Evolutionary conservation across 2,329 filamentous ascomycete species (phyloP).

Genomic region (Zopfia rhizophila): DNA sequence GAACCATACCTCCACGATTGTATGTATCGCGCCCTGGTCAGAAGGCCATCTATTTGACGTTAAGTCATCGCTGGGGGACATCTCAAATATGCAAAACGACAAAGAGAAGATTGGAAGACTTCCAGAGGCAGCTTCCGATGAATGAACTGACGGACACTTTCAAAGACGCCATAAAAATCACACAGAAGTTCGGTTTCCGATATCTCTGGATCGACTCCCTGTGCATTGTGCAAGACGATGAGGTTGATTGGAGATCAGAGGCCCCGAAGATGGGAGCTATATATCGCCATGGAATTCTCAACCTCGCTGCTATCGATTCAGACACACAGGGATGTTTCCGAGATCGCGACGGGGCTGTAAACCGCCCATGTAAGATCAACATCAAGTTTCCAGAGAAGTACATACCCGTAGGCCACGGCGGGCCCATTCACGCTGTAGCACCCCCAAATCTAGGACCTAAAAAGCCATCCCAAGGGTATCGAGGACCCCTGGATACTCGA

Average conservation of each 20-base stretch:
- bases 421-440: no score
- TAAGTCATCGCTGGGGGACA: slow-evolving; percentile 39
- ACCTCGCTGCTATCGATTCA: no score
- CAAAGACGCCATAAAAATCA: slow-evolving; percentile 25
- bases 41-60: slow-evolving; percentile 25
- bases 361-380: no score
- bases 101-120: slow-evolving; percentile 23
- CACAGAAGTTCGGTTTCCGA: slow-evolving; percentile 25
- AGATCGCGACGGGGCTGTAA: no score
- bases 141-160: slow-evolving; percentile 26
- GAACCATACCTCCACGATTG: no score
- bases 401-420: no score
- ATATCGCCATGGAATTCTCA: no score
- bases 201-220: slow-evolving; percentile 34
- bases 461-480: no score
- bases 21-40: no score
- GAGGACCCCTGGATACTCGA: not conserved
- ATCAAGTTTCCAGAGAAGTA: no score
- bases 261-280: slow-evolving; percentile 17
- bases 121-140: slow-evolving; percentile 17
- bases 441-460: not conserved
- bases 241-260: slow-evolving; percentile 20
- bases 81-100: slow-evolving; percentile 31
- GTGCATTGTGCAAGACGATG: slow-evolving; percentile 26
- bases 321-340: not conserved